phyloP scores from a whole-genome alignment of 1,139 yeast species.

The Geotrichum carabidarum region DNA sequence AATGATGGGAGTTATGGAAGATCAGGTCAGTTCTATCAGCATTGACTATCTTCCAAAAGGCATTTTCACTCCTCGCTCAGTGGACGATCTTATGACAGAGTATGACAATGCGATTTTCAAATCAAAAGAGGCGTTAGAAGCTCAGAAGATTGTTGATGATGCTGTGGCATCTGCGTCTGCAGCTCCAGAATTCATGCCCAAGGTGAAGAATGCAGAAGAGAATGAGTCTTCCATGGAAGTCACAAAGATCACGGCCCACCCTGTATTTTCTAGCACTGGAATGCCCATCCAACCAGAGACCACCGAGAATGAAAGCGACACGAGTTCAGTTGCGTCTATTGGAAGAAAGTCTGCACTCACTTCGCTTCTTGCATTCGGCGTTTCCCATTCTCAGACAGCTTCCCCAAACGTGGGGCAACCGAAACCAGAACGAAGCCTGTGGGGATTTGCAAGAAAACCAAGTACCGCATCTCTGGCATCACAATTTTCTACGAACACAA shows the following conservation, averaged over 20 bases:
- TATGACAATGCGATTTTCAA: conserved; percentile 49
- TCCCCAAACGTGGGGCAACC: neutral
- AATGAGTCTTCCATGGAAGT: neutral
- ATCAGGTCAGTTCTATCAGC: conserved; percentile 63
- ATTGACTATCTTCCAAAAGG: conserved; percentile 48
- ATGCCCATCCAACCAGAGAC: neutral
- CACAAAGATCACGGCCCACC: neutral
- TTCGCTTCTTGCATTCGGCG: neutral
- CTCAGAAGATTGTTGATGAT: conserved; percentile 27
- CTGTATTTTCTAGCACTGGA: neutral
- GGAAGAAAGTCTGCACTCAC: neutral
- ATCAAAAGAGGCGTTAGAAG: conserved; percentile 24
- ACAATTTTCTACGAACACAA: neutral
- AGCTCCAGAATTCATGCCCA: conserved; percentile 24
- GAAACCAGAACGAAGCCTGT: neutral
- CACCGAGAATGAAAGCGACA: neutral
- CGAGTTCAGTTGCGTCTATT: neutral
- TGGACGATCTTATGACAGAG: conserved; percentile 53
- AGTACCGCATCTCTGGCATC: conserved; percentile 4
- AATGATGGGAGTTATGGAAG: conserved; percentile 97
- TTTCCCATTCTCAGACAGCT: neutral
- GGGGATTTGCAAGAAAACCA: neutral
- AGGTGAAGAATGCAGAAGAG: conserved; percentile 24
- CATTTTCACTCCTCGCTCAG: conserved; percentile 29
- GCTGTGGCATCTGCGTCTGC: conserved; percentile 21